A percentile compares a stretch with the other conserved stretches of the same genome.
Evolutionary conservation across 179 eudicot genomes (phyloP).

Genomic region (Spergularia azorica): DNA sequence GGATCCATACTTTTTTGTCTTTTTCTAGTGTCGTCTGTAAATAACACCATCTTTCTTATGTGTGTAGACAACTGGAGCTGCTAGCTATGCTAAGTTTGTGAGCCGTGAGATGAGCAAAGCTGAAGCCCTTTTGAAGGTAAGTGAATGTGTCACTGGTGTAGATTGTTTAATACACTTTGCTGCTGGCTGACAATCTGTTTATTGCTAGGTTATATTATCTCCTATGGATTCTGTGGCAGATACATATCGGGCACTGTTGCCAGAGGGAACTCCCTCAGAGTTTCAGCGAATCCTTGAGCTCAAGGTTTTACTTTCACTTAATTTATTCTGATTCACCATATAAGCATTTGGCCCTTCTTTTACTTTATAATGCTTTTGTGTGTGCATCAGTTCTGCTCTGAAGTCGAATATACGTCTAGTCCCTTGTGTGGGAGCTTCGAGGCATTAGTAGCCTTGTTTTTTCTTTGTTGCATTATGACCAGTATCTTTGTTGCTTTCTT

Average conservation of each 20-base stretch:
- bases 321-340: background rate
- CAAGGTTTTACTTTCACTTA: slow-evolving; percentile 50
- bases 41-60: slow-evolving; percentile 7
- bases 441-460: no score
- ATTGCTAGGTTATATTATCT: slow-evolving; percentile 84
- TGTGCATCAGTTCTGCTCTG: background rate
- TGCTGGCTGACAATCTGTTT: slow-evolving; percentile 17
- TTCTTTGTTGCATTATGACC: no score
- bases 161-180: background rate
- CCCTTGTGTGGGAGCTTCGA: no score
- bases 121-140: slow-evolving; percentile 90
- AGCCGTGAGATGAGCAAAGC: slow-evolving; percentile 99
- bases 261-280: slow-evolving; percentile 92
- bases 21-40: background rate
- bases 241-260: slow-evolving; percentile 90
- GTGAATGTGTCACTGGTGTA: slow-evolving; percentile 6
- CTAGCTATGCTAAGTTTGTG: slow-evolving; percentile 85
- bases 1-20: background rate
- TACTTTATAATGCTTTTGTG: background rate
- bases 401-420: no score
- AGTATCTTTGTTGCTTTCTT: no score
- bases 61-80: slow-evolving; percentile 76
- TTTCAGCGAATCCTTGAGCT: slow-evolving; percentile 94
- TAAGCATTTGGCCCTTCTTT: background rate
- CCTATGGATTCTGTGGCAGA: slow-evolving; percentile 96